Percentiles rank a stretch among this genome's conserved stretches.
These are phyloP conservation scores for Stachybotrys elegans DNA, from an alignment of 2,329 filamentous ascomycete species.

Conservation along the genomic window DNA sequence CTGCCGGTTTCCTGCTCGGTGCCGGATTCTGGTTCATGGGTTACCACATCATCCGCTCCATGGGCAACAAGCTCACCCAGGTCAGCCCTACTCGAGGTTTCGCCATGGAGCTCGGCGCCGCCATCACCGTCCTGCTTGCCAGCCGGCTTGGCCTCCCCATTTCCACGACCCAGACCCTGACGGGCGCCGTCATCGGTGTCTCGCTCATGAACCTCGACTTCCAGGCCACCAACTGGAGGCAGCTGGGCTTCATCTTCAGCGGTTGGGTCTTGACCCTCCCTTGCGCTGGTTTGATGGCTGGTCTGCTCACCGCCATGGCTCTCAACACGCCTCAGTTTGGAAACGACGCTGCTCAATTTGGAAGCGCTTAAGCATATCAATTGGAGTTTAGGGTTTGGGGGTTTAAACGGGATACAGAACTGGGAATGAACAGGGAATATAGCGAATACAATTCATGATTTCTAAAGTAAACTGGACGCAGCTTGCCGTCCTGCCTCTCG, in stretches of 20 bases:
- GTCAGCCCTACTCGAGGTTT: conserved; percentile 29
- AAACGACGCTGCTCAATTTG: no score
- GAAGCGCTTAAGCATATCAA: no score
- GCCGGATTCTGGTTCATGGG: conserved; percentile 35
- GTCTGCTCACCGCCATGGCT: conserved; percentile 16
- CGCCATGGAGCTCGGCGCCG: conserved; percentile 33
- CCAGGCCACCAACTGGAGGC: conserved; percentile 18
- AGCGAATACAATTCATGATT: no score
- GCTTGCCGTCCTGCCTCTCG: conserved; percentile 43
- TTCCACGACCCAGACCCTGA: conserved; percentile 21
- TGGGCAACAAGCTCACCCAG: conserved; percentile 36
- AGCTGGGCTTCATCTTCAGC: conserved; percentile 18
- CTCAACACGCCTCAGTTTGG: conserved; percentile 16
- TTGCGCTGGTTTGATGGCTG: conserved; percentile 16
- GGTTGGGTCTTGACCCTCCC: conserved; percentile 20
- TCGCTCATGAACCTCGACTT: conserved; percentile 17
- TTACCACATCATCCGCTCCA: conserved; percentile 31
- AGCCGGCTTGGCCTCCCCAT: conserved; percentile 17
- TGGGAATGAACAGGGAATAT: no score
- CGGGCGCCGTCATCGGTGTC: conserved; percentile 18
- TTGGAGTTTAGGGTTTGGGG: no score
- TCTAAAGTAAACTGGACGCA: no score
- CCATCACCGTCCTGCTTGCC: conserved; percentile 23
- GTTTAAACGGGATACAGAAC: no score
- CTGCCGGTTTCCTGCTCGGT: conserved; percentile 30